A percentile compares a stretch with the other conserved stretches of the same genome.
Evolutionary conservation across 257 asterid genomes (phyloP).

Genomic region (Orobanche coerulescens): DNA sequence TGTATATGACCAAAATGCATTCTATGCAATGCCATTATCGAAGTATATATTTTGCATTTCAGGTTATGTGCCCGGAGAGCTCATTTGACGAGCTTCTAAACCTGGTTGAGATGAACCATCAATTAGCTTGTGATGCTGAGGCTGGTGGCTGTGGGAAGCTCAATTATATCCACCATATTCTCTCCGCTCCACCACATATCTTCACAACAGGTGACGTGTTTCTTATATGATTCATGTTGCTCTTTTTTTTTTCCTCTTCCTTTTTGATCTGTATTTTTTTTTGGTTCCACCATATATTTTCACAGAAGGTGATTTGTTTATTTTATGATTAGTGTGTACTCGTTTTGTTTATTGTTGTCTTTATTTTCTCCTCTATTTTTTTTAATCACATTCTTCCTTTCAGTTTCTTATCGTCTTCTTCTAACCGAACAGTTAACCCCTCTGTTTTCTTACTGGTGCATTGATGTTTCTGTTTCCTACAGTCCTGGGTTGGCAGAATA

Average conservation of each 20-base stretch:
- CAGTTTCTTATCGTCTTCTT: background rate
- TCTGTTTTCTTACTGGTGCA: constrained; percentile 3
- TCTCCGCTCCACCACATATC: constrained; percentile 77
- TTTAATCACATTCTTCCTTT: background rate
- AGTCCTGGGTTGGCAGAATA: constrained; percentile 97
- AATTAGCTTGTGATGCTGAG: constrained; percentile 86
- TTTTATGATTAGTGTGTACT: too few species aligned
- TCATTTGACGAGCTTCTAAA: constrained; percentile 78
- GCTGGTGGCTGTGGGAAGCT: constrained; percentile 84
- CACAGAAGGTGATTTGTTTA: too few species aligned
- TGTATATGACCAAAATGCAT: constrained; percentile 17
- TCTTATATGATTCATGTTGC: background rate
- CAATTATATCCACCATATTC: constrained; percentile 77
- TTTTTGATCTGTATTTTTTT: too few species aligned
- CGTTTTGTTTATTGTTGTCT: too few species aligned
- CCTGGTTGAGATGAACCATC: constrained; percentile 91
- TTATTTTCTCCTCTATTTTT: background rate
- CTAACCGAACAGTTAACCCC: background rate
- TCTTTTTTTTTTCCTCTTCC: background rate
- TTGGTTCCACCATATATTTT: too few species aligned
- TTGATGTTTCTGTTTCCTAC: constrained; percentile 26
- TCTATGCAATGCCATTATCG: constrained; percentile 8
- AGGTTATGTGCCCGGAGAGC: constrained; percentile 79
- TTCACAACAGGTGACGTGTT: constrained; percentile 63
- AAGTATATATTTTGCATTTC: constrained; percentile 19